These are phyloP conservation scores for Alternaria viburni DNA, from an alignment of 2,329 filamentous ascomycete genomes.

Conservation along the genomic window DNA sequence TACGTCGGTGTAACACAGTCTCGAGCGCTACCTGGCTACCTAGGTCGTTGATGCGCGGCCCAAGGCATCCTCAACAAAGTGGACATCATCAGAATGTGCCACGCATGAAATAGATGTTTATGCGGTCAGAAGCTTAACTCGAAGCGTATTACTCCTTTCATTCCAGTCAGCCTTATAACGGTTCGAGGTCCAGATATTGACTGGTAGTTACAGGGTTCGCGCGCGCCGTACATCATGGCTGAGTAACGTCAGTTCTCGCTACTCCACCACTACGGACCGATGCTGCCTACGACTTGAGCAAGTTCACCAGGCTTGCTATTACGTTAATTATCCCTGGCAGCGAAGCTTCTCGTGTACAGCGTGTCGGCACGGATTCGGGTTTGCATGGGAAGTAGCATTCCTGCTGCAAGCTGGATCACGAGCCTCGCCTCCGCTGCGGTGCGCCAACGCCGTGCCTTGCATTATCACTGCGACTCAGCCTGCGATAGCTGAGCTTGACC, in stretches of 20 bases:
- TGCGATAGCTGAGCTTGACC: slow-evolving; percentile 21
- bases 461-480: slow-evolving; percentile 25
- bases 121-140: slow-evolving; percentile 21
- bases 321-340: slow-evolving; percentile 1
- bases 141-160: slow-evolving; percentile 22
- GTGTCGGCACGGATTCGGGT: slow-evolving; percentile 12
- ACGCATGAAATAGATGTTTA: slow-evolving; percentile 14
- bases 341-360: slow-evolving; percentile 2
- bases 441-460: slow-evolving; percentile 36
- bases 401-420: slow-evolving; percentile 32
- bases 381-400: slow-evolving; percentile 17
- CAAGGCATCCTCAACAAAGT: slow-evolving; percentile 16
- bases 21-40: neutral
- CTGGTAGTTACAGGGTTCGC: slow-evolving; percentile 38
- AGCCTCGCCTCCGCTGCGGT: slow-evolving; percentile 37
- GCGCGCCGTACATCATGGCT: slow-evolving; percentile 23
- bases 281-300: slow-evolving; percentile 13
- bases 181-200: slow-evolving; percentile 26
- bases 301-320: neutral
- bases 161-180: slow-evolving; percentile 40
- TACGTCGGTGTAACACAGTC: neutral
- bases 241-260: slow-evolving; percentile 16
- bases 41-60: slow-evolving; percentile 14
- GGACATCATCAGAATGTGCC: slow-evolving; percentile 12
- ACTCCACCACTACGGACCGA: slow-evolving; percentile 18